Evolutionary conservation across 768 basidiomycete species (phyloP).

Genomic region (Hericium rajendrae): DNA sequence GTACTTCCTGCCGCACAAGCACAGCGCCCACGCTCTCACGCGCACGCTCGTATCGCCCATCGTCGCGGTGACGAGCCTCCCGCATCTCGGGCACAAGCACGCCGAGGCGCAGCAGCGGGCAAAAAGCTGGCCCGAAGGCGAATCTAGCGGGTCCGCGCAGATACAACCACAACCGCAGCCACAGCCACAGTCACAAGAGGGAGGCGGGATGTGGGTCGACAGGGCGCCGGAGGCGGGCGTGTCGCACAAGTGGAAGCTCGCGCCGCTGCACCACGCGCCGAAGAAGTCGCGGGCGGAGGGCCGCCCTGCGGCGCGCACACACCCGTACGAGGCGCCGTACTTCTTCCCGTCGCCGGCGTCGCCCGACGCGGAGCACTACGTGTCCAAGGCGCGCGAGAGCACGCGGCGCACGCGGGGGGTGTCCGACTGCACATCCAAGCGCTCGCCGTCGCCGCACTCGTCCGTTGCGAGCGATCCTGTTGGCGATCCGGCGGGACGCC

Average conservation of each 20-base stretch:
- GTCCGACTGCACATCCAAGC: background rate
- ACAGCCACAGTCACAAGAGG: no score
- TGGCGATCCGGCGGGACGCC: no score
- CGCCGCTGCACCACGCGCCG: no score
- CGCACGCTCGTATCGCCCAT: background rate
- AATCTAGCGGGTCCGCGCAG: no score
- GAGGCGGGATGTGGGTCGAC: no score
- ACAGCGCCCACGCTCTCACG: background rate
- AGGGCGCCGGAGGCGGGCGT: no score
- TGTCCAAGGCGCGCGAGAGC: constrained; percentile 6
- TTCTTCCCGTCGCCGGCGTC: constrained; percentile 44
- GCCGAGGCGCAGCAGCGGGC: no score
- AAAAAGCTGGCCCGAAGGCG: no score
- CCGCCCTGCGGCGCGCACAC: constrained; percentile 29
- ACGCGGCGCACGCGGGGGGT: background rate
- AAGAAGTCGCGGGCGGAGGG: no score
- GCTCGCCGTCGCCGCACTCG: background rate
- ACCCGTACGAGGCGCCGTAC: constrained; percentile 57
- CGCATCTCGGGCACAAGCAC: background rate
- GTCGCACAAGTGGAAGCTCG: no score
- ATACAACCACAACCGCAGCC: no score
- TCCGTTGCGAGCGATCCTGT: background rate
- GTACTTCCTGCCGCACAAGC: background rate
- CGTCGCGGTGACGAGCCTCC: background rate
- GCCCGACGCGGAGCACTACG: constrained; percentile 25